Conservation (phyloP, 805 yeast genomes). For the Wickerhamiella alocasiicola region DNA sequence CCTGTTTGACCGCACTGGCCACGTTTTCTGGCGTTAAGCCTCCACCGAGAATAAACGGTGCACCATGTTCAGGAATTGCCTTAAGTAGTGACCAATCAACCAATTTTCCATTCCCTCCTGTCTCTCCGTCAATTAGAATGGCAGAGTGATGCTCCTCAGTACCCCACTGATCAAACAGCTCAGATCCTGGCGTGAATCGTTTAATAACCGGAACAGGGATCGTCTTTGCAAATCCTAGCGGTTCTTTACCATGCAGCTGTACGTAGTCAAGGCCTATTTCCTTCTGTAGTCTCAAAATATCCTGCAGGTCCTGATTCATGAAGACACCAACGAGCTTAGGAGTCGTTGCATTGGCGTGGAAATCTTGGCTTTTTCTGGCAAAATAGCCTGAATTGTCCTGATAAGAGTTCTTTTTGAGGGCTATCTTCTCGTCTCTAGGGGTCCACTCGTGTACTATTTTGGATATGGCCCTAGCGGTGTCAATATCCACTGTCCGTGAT, state of each 20-base stretch:
- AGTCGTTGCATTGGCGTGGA: not conserved
- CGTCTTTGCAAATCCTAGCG: slow-evolving; percentile 33
- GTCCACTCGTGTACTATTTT: slow-evolving; percentile 19
- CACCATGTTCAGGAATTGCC: slow-evolving; percentile 21
- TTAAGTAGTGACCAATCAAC: slow-evolving; percentile 51
- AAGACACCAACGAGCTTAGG: slow-evolving; percentile 72
- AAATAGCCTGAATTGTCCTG: not conserved
- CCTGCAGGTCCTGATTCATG: slow-evolving; percentile 61
- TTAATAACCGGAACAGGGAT: slow-evolving; percentile 53
- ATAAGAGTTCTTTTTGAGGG: not conserved
- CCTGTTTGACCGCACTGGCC: slow-evolving; percentile 33
- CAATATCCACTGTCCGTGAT: slow-evolving; percentile 49
- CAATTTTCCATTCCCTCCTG: slow-evolving; percentile 83
- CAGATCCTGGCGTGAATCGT: slow-evolving; percentile 49
- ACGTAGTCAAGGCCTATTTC: slow-evolving; percentile 56
- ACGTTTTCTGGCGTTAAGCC: slow-evolving; percentile 77
- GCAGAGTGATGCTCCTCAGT: slow-evolving; percentile 33
- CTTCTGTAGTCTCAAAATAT: slow-evolving; percentile 35
- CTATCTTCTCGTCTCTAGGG: not conserved
- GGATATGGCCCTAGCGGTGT: slow-evolving; percentile 38
- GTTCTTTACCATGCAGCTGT: slow-evolving; percentile 77
- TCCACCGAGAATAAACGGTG: slow-evolving; percentile 65
- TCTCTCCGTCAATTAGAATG: slow-evolving; percentile 71
- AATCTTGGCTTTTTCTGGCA: not conserved
- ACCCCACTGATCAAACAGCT: slow-evolving; percentile 27